Conservation (phyloP, 345 rosid species). For the Iberis pinnata region DNA sequence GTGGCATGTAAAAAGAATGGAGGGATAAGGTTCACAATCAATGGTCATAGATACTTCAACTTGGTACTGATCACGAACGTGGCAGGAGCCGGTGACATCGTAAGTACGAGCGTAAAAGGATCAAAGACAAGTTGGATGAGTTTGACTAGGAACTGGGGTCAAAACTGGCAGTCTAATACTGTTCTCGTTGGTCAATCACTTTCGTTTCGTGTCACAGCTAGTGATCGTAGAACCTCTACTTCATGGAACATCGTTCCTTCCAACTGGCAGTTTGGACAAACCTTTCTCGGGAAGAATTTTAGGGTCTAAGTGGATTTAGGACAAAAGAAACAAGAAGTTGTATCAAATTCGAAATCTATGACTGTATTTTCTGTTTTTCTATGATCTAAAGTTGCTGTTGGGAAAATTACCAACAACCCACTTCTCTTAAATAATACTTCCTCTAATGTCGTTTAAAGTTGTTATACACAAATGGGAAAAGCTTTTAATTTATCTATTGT, state of each 20-base stretch:
- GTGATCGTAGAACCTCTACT: slow-evolving; percentile 61
- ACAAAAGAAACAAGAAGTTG: neutral
- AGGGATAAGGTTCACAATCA: slow-evolving; percentile 62
- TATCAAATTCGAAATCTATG: neutral
- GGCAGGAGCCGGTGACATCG: slow-evolving; percentile 63
- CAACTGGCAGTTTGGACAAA: slow-evolving; percentile 69
- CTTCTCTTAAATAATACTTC: slow-evolving; percentile 9
- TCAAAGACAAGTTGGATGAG: slow-evolving; percentile 52
- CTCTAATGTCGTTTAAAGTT: too few species aligned
- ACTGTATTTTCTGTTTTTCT: neutral
- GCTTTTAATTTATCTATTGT: too few species aligned
- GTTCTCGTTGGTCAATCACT: slow-evolving; percentile 62
- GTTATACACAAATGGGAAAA: too few species aligned
- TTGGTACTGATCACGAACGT: slow-evolving; percentile 57
- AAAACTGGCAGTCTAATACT: slow-evolving; percentile 25
- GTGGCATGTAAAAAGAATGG: slow-evolving; percentile 51
- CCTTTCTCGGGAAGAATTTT: slow-evolving; percentile 68
- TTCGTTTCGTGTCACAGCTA: slow-evolving; percentile 60
- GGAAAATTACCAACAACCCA: slow-evolving; percentile 16
- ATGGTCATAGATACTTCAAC: slow-evolving; percentile 58
- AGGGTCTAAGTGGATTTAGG: slow-evolving; percentile 34
- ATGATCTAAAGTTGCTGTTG: slow-evolving; percentile 20
- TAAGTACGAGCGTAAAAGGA: slow-evolving; percentile 52
- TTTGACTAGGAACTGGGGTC: slow-evolving; percentile 45
- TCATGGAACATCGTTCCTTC: slow-evolving; percentile 68